phyloP scores from a whole-genome alignment of 2,329 filamentous ascomycete genomes.

The Cryphonectria parasitica region DNA sequence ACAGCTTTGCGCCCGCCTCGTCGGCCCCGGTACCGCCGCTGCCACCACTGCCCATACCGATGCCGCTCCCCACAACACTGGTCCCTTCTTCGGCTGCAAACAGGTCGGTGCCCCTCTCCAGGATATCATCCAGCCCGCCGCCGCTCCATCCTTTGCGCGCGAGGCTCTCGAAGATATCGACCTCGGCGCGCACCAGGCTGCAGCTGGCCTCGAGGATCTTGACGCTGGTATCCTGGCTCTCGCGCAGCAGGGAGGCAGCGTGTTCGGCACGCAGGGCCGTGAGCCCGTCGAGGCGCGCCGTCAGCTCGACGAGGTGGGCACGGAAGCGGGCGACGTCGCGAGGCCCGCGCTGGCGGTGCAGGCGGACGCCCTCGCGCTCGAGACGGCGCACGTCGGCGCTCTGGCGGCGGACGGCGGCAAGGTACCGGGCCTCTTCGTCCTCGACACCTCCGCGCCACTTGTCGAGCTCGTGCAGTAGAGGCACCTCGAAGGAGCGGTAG shows the following conservation, averaged over 20 bases:
- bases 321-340: slow-evolving; percentile 66
- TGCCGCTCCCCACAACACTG: slow-evolving; percentile 37
- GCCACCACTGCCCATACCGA: slow-evolving; percentile 38
- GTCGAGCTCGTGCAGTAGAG: slow-evolving; percentile 70
- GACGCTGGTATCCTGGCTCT: slow-evolving; percentile 67
- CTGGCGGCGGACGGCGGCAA: slow-evolving; percentile 57
- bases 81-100: slow-evolving; percentile 45
- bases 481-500: slow-evolving; percentile 70
- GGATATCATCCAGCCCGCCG: slow-evolving; percentile 66
- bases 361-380: slow-evolving; percentile 66
- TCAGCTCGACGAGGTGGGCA: slow-evolving; percentile 66
- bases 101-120: slow-evolving; percentile 66
- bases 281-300: slow-evolving; percentile 63
- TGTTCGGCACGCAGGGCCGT: slow-evolving; percentile 65
- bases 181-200: slow-evolving; percentile 67
- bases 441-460: slow-evolving; percentile 66
- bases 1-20: slow-evolving; percentile 55
- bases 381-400: slow-evolving; percentile 64
- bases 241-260: slow-evolving; percentile 61
- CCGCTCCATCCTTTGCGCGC: slow-evolving; percentile 71
- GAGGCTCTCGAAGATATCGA: slow-evolving; percentile 70
- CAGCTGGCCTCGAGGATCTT: slow-evolving; percentile 68
- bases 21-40: slow-evolving; percentile 37
- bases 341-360: slow-evolving; percentile 61
- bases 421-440: slow-evolving; percentile 66